phyloP scores from a whole-genome alignment of 192 early-diverging fungal species.

The Backusella parvicylindrica region DNA sequence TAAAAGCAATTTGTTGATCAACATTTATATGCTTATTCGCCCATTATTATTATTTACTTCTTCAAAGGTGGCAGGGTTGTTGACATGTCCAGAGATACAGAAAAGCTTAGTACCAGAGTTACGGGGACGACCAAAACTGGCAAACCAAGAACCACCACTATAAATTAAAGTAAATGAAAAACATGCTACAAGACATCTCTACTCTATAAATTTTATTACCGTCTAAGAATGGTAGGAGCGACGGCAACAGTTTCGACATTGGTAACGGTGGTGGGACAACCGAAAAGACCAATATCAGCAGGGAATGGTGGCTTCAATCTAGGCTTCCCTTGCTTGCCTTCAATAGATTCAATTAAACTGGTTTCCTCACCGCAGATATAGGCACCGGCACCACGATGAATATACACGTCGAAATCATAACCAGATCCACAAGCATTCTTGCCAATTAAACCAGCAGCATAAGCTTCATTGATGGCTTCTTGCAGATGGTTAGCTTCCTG shows the following conservation, averaged over 20 bases:
- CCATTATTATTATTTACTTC: conserved; percentile 41
- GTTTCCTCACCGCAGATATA: conserved; percentile 99
- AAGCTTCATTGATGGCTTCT: conserved; percentile 94
- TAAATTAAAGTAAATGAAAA: conserved; percentile 10
- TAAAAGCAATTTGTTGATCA: not conserved
- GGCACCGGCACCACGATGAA: conserved; percentile 96
- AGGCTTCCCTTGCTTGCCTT: conserved; percentile 99
- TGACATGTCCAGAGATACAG: conserved; percentile 97
- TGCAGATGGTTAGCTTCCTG: conserved; percentile 94
- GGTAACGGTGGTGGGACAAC: conserved; percentile 99
- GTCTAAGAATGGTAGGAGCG: conserved; percentile 83
- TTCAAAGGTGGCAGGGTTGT: conserved; percentile 96
- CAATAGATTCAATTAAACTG: conserved; percentile 81
- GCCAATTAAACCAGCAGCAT: conserved; percentile 94
- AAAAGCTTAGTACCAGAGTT: conserved; percentile 97
- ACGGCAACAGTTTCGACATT: conserved; percentile 99
- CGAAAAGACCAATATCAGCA: conserved; percentile 96
- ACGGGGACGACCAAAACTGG: conserved; percentile 86
- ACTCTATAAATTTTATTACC: conserved; percentile 8
- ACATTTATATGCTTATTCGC: not conserved
- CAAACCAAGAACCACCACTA: conserved; percentile 91
- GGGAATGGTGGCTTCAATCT: conserved; percentile 99
- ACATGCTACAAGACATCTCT: not conserved
- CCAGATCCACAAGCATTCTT: conserved; percentile 97
- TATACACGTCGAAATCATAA: conserved; percentile 95